Conservation (phyloP, 345 rosid species). For the Reutealis trisperma region DNA sequence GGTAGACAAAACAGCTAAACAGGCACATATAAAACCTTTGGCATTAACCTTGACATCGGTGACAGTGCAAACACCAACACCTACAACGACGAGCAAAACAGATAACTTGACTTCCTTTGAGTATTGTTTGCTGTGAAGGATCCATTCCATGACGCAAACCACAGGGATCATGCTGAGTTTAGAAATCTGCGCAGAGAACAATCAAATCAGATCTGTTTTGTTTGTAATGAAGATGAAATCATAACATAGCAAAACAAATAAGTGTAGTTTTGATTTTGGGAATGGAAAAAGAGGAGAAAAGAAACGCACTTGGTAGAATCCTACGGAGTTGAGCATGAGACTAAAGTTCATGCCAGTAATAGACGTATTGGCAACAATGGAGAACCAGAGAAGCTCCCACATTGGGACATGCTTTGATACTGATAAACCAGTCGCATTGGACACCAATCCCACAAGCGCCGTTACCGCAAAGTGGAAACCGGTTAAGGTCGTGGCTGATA, state of each 20-base stretch:
- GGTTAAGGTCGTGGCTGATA: conserved; percentile 79
- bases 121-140: conserved; percentile 79
- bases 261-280: background rate
- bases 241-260: background rate
- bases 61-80: conserved; percentile 93
- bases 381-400: conserved; percentile 99
- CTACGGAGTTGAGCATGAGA: conserved; percentile 94
- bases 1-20: conserved; percentile 76
- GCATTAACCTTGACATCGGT: conserved; percentile 95
- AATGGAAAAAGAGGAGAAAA: background rate
- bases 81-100: conserved; percentile 81
- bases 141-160: conserved; percentile 94
- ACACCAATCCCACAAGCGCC: conserved; percentile 80
- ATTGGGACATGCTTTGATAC: conserved; percentile 75
- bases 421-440: conserved; percentile 84
- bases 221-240: too few relatives aligned
- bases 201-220: background rate
- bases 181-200: conserved; percentile 55
- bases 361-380: conserved; percentile 76
- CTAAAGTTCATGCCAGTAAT: conserved; percentile 91
- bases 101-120: conserved; percentile 72
- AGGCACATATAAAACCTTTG: conserved; percentile 88
- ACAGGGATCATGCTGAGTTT: conserved; percentile 97
- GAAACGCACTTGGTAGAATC: conserved; percentile 70
- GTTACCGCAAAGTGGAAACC: conserved; percentile 92